Evolutionary conservation across 129 eudicot genomes (phyloP).

Genomic region (Cynara cardunculus): DNA sequence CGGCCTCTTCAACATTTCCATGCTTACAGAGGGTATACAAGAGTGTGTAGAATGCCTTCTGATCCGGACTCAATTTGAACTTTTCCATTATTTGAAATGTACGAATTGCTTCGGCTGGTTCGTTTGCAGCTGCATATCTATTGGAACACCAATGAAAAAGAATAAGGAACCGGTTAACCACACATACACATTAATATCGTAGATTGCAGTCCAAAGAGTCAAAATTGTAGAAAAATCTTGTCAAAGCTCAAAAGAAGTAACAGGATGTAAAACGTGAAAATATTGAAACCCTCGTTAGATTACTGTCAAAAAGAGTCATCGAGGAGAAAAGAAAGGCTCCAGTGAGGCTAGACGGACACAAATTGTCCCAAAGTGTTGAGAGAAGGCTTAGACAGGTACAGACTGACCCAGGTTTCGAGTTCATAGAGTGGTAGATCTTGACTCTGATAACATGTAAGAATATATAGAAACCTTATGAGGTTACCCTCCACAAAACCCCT

Average conservation of each 20-base stretch:
- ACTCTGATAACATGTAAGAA: too few relatives aligned
- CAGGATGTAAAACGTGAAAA: not conserved
- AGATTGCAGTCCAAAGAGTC: not conserved
- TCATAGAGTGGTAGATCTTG: too few relatives aligned
- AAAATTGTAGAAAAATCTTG: not conserved
- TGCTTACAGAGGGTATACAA: constrained; percentile 58
- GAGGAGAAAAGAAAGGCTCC: not conserved
- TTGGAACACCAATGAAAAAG: constrained; percentile 3
- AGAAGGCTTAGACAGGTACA: too few relatives aligned
- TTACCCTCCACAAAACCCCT: too few relatives aligned
- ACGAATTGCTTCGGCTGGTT: constrained; percentile 65
- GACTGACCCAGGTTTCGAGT: too few relatives aligned
- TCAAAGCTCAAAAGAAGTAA: not conserved
- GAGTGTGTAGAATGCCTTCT: constrained; percentile 54
- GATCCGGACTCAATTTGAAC: constrained; percentile 62
- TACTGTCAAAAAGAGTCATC: not conserved
- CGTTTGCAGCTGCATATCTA: constrained; percentile 78
- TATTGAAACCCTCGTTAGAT: not conserved
- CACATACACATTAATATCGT: not conserved
- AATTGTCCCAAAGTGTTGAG: not conserved
- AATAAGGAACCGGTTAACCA: not conserved
- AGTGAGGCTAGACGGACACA: not conserved
- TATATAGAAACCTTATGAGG: too few relatives aligned
- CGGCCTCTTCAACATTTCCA: constrained; percentile 90
- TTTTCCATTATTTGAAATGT: constrained; percentile 75